Evolutionary conservation across 371 early-diverging fungal genomes (phyloP), one percentile per base, ranked within the genome.

Genomic region (Mortierella sp.): DNA sequence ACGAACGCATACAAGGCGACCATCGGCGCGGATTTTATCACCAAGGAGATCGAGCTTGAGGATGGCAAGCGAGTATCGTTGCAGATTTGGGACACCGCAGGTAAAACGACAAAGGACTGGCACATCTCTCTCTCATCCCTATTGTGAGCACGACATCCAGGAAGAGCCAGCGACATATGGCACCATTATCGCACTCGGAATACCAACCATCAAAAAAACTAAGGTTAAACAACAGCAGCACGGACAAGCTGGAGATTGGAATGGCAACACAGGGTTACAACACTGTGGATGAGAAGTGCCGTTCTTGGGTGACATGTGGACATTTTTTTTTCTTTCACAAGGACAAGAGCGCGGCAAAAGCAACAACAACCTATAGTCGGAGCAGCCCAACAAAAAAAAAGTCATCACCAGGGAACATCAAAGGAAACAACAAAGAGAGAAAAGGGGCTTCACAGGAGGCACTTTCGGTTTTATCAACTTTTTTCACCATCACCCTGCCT

Each of bases 11-110:
- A 99, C 93, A 98, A 99, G 88, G 98, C 98, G 10, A 99, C 99
- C 27, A 99, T 99, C 79, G 99, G 99, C 44, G 99, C 99, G 12
- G 98, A 99, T 81, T 99, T 99, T 87, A 92, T 98, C 78, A 97
- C 99, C 76, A 99, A 99, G 88, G 97, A 97, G 82, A 92, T 98
- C 29, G 87, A 90, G 51, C 90, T 92, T 43, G 93, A 95, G 51
- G 96, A 96, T 77, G 95, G 95, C 72, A 93, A 93, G 49, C 88
- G 92, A 72, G 94, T 95, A 2, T 97, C 88, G 71, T 81, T 89
- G 75, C 91, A 91, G 91, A 91, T 91, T 80, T 95, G 95, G 95
- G 95, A 94, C 78, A 96, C 96, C 24, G 96, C 96, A 21, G 96
- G 91, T 89, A 77, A 60, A 21, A 16, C 10, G 68, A 60, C 48